Percentiles rank a stretch among this genome's conserved stretches.
These are phyloP conservation scores for Bipolaris sorokiniana DNA, from an alignment of 2,329 filamentous ascomycete genomes.

Conservation along the genomic window DNA sequence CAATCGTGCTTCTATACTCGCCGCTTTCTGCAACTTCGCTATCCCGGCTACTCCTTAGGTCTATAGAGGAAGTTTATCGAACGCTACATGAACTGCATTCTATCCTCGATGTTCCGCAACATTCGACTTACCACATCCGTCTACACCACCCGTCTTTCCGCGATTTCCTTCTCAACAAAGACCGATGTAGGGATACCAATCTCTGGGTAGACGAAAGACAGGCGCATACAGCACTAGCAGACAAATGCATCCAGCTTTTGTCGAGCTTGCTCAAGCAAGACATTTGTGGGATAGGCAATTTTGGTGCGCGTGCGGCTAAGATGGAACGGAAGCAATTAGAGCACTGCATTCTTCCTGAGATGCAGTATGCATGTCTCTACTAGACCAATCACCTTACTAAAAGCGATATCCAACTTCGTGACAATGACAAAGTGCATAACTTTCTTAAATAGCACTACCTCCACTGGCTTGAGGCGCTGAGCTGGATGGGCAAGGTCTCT, in stretches of 20 bases:
- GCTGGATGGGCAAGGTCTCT: not conserved
- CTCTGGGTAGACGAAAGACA: slow-evolving; percentile 17
- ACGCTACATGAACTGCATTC: slow-evolving; percentile 1
- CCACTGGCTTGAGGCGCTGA: not conserved
- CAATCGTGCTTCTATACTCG: slow-evolving; percentile 16
- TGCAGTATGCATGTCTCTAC: no score
- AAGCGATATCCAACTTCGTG: not conserved
- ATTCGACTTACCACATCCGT: not conserved
- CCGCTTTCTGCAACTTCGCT: slow-evolving; percentile 4
- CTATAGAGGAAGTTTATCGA: not conserved
- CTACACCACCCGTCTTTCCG: slow-evolving; percentile 32
- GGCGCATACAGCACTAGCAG: not conserved
- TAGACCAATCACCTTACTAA: no score
- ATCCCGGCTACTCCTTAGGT: not conserved
- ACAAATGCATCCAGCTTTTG: no score
- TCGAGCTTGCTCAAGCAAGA: no score
- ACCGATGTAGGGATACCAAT: slow-evolving; percentile 26
- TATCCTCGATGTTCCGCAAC: not conserved
- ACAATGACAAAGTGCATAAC: not conserved
- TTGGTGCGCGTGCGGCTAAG: not conserved
- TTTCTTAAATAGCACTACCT: not conserved
- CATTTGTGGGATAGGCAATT: no score
- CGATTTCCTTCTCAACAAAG: slow-evolving; percentile 32
- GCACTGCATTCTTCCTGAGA: not conserved
- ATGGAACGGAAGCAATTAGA: not conserved